Conservation (phyloP, 192 early-diverging fungal species). For the Coemansia sp. region DNA sequence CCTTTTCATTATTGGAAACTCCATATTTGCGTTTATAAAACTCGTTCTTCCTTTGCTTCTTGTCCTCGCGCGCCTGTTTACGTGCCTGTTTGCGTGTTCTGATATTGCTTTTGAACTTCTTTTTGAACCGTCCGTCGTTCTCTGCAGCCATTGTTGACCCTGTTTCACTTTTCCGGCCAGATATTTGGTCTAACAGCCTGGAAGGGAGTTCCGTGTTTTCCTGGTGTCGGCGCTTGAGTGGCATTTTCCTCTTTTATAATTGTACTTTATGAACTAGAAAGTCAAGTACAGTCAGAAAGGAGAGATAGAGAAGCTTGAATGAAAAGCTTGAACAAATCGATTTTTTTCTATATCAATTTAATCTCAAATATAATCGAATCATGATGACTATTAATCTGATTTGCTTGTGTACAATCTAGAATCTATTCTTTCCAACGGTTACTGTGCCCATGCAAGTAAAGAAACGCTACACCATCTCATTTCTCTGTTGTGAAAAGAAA, state of each 20-base stretch:
- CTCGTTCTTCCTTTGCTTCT: constrained; percentile 51
- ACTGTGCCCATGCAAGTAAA: no score
- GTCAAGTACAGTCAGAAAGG: no score
- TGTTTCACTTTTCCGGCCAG: neutral
- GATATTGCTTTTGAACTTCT: constrained; percentile 34
- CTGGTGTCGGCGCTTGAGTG: constrained; percentile 43
- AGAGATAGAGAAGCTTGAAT: no score
- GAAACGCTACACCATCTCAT: no score
- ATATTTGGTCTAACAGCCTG: constrained; percentile 20
- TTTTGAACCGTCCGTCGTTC: constrained; percentile 36
- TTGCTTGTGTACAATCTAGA: no score
- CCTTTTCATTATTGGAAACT: neutral
- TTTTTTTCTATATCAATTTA: no score
- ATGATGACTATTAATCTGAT: no score
- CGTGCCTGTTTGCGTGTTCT: constrained; percentile 44
- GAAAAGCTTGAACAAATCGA: neutral
- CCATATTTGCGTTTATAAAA: constrained; percentile 28
- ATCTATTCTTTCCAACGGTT: no score
- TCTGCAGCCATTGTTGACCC: neutral
- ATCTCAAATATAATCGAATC: no score
- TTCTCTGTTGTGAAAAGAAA: no score
- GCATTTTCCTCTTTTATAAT: constrained; percentile 17
- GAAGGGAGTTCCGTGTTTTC: constrained; percentile 38
- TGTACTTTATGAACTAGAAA: neutral
- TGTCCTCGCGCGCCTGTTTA: constrained; percentile 53